Conservation (phyloP, 257 asterid genomes). For the Misopates orontium region DNA sequence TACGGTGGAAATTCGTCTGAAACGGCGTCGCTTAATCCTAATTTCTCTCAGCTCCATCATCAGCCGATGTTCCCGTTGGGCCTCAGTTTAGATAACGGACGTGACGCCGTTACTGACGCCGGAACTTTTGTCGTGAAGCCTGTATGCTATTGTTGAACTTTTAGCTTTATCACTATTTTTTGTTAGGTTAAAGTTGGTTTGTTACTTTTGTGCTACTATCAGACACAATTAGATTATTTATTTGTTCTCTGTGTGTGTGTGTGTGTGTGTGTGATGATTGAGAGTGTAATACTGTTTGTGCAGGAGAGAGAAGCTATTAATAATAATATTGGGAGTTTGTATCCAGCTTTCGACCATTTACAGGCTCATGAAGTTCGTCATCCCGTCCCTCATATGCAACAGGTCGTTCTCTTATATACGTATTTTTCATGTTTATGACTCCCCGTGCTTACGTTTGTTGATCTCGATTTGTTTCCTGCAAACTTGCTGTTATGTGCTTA, state of each 20-base stretch:
- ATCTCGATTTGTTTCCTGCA: neutral
- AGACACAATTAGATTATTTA: too few species aligned
- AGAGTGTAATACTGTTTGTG: constrained; percentile 25
- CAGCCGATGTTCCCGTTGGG: constrained; percentile 66
- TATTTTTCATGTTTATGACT: constrained; percentile 4
- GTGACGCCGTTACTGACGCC: constrained; percentile 51
- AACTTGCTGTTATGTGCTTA: neutral
- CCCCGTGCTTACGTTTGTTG: constrained; percentile 1
- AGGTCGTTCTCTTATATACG: constrained; percentile 32
- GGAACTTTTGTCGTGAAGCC: constrained; percentile 49
- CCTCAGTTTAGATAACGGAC: constrained; percentile 66
- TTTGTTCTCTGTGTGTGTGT: constrained; percentile 15
- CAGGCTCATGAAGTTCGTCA: constrained; percentile 62
- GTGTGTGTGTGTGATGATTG: constrained; percentile 6
- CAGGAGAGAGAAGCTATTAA: constrained; percentile 63
- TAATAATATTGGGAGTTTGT: constrained; percentile 46
- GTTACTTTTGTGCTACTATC: neutral
- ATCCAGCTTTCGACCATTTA: constrained; percentile 60
- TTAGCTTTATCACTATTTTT: neutral
- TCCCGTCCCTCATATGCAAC: constrained; percentile 55
- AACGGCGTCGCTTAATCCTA: constrained; percentile 44
- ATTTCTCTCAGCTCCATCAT: constrained; percentile 53
- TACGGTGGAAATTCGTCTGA: constrained; percentile 55
- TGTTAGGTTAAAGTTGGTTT: neutral
- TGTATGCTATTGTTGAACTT: constrained; percentile 37